These are phyloP conservation scores for Fusarium sp. DNA, from an alignment of 2,329 filamentous ascomycete species.

Conservation along the genomic window DNA sequence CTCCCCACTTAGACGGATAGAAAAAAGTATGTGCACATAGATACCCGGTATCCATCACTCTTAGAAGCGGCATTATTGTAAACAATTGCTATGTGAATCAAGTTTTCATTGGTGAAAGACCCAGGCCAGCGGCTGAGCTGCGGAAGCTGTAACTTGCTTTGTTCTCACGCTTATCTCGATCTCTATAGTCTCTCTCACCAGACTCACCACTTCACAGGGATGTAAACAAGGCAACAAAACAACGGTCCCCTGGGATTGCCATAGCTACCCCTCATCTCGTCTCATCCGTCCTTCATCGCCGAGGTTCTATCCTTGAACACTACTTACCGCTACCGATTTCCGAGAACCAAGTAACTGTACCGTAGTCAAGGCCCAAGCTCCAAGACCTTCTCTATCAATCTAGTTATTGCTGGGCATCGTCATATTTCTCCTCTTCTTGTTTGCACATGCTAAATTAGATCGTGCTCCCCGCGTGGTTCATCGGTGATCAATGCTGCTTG, in stretches of 20 bases:
- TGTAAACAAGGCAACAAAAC: conserved; percentile 38
- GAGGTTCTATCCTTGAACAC: conserved; percentile 3
- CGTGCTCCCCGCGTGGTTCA: conserved; percentile 28
- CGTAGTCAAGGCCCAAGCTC: conserved; percentile 11
- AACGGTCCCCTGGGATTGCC: conserved; percentile 24
- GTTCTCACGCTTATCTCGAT: conserved; percentile 15
- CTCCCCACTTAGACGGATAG: background rate
- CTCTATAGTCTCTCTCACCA: conserved; percentile 25
- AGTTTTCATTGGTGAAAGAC: conserved; percentile 22
- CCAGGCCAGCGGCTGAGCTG: conserved; percentile 6
- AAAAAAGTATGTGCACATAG: conserved; percentile 18
- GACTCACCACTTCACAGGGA: conserved; percentile 7
- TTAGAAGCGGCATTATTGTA: conserved; percentile 22
- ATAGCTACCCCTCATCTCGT: conserved; percentile 21
- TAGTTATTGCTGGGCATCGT: background rate
- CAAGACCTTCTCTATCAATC: background rate
- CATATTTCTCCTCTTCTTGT: conserved; percentile 4
- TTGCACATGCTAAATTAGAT: conserved; percentile 12
- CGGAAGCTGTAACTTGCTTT: conserved; percentile 19
- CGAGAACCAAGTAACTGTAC: conserved; percentile 6
- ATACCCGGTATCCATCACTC: conserved; percentile 30
- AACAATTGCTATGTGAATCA: conserved; percentile 24
- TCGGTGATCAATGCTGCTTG: conserved; percentile 40
- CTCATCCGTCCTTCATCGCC: conserved; percentile 9
- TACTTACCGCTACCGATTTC: conserved; percentile 8